These are phyloP conservation scores for Colletotrichum endophyticum DNA, from an alignment of 2,329 filamentous ascomycete species.

Conservation along the genomic window DNA sequence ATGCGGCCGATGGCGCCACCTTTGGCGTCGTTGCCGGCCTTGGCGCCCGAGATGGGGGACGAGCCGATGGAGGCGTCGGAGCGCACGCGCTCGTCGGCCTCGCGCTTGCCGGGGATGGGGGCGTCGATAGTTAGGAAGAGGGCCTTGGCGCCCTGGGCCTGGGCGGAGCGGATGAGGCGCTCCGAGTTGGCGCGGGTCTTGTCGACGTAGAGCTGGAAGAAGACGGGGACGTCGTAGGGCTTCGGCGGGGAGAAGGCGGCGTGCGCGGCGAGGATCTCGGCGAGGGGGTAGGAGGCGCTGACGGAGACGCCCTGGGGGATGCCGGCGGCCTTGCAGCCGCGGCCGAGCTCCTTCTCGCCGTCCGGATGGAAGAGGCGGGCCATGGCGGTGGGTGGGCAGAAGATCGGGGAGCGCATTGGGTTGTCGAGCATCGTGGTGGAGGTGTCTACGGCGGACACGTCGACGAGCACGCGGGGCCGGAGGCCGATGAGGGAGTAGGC, in stretches of 20 bases:
- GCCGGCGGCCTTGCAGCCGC: conserved; percentile 36
- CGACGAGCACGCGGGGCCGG: conserved; percentile 61
- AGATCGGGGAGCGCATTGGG: conserved; percentile 60
- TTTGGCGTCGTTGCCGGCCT: conserved; percentile 54
- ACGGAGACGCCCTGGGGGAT: conserved; percentile 68
- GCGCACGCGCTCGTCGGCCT: conserved; percentile 49
- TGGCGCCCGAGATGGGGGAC: conserved; percentile 54
- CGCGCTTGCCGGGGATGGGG: conserved; percentile 61
- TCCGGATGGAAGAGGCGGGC: conserved; percentile 66
- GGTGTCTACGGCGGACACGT: conserved; percentile 58
- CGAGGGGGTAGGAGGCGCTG: conserved; percentile 62
- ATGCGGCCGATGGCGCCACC: conserved; percentile 60
- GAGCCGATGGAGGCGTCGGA: conserved; percentile 50
- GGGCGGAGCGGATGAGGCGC: conserved; percentile 50
- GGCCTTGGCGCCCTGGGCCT: conserved; percentile 50
- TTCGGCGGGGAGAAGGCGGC: background rate
- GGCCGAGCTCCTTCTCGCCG: conserved; percentile 51
- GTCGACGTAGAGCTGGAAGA: conserved; percentile 69
- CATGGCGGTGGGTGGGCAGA: conserved; percentile 69
- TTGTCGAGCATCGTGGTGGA: conserved; percentile 60
- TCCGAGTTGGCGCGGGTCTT: conserved; percentile 57
- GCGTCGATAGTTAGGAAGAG: conserved; percentile 65
- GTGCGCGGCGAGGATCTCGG: conserved; percentile 46
- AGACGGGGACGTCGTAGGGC: conserved; percentile 39
- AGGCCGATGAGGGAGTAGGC: conserved; percentile 62